Percentiles rank a stretch among this genome's conserved stretches.
Evolutionary conservation across 1,284 basidiomycete species (phyloP).

Genomic region (Xerocomus amazonicus): DNA sequence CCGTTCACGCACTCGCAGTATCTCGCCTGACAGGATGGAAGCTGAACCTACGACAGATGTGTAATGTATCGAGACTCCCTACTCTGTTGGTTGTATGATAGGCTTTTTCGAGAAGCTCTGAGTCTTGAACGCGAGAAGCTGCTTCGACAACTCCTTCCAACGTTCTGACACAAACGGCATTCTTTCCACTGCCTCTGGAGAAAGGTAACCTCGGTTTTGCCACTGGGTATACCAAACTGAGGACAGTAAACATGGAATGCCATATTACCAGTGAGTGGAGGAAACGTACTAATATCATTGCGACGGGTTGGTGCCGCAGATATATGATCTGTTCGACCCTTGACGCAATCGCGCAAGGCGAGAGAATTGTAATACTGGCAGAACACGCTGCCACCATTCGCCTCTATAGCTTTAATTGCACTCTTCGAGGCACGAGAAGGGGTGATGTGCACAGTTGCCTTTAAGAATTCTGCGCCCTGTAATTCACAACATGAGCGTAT

Average conservation of each 20-base stretch:
- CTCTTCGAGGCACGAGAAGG: conserved; percentile 84
- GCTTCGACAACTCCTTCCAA: conserved; percentile 61
- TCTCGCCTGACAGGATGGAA: conserved; percentile 57
- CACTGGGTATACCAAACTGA: conserved; percentile 76
- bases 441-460: conserved; percentile 74
- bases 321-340: conserved; percentile 64
- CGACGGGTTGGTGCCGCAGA: conserved; percentile 80
- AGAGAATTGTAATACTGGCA: conserved; percentile 93
- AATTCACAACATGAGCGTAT: conserved; percentile 3
- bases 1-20: conserved; percentile 55
- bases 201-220: conserved; percentile 71
- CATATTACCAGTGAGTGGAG: not conserved
- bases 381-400: conserved; percentile 77
- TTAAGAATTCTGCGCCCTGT: conserved; percentile 67
- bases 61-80: conserved; percentile 16
- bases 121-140: conserved; percentile 58
- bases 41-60: conserved; percentile 16
- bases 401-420: conserved; percentile 84
- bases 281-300: conserved; percentile 73
- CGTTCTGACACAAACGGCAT: conserved; percentile 65
- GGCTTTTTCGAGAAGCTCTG: conserved; percentile 53
- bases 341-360: conserved; percentile 77
- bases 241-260: conserved; percentile 11
- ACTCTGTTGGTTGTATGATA: conserved; percentile 17
- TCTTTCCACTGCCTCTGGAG: conserved; percentile 51